Base-by-base conservation (phyloP, 1,284 basidiomycete genomes). In the Sporisorium graminicola region DNA sequence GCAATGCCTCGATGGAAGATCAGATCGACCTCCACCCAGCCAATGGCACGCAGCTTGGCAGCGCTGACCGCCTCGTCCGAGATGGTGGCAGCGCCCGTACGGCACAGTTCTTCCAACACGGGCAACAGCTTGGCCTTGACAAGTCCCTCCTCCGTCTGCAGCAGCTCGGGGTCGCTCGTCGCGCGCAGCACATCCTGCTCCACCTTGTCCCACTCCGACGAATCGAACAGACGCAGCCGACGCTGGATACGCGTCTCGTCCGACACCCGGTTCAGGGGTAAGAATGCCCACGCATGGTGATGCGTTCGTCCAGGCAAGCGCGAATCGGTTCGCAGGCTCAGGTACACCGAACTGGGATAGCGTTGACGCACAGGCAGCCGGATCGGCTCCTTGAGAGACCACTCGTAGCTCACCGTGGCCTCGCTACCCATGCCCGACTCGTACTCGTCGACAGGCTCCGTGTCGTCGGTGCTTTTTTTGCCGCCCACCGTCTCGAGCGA, bases 101-200 rank as follows among this genome's bases (percentile, higher is more conserved):
- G 56, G 58, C 76, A 78, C 4, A 83, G 35, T 31, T 77, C 78
- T 31, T 82, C 80, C 13, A 82, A 54, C 20, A 77, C 65, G 2
- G 78, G 78, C n/a, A 55, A 43, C 33, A 73, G 43, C 35, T 70
- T 69, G n/a, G 64, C 18, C 16, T 56, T 52, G 18, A 20, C 26
- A 12, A 49, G 26, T 12, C 40, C 62, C 1, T 68, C 46, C 6
- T 55, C 61, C 20, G 57, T 52, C 26, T 58, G 66, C 33, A 77
- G 61, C 60, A 71, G 52, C 27, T 74, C 57, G 1, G 72, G 52
- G 31, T 64, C 57, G 35, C 75, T 74, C 27, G 49, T 69, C 18
- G 75, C 74, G 20, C 72, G 57, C 37, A 81, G 50, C n/a, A 76
- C 73, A 12, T 76, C 75, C 46, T 82, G 79, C 68, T 82, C 80